A percentile compares a stretch with the other conserved stretches of the same genome.
phyloP scores from a whole-genome alignment of 2,329 filamentous ascomycete genomes.

The Colletotrichum shisoi region DNA sequence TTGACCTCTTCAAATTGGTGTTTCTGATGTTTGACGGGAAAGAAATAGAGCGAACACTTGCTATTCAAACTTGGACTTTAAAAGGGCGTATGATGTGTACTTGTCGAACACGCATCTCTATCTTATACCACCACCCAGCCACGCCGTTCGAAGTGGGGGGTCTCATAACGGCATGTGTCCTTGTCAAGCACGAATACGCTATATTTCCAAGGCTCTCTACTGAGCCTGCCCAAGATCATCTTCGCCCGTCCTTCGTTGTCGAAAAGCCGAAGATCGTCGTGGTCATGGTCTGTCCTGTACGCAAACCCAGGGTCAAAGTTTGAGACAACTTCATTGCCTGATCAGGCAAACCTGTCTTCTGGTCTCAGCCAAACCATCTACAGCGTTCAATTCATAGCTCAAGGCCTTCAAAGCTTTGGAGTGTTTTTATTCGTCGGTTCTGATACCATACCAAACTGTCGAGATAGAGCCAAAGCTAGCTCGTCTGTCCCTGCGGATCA shows the following conservation, averaged over 20 bases:
- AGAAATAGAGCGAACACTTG: no score
- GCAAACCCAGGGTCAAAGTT: not conserved
- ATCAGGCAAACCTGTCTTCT: not conserved
- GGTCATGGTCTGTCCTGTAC: not conserved
- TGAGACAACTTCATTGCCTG: not conserved
- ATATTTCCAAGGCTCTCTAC: not conserved
- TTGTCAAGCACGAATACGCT: constrained; percentile 12
- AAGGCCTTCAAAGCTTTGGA: no score
- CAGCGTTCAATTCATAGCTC: not conserved
- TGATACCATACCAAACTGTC: not conserved
- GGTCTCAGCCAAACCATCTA: not conserved
- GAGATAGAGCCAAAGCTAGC: not conserved
- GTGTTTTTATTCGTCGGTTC: not conserved
- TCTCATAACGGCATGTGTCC: not conserved
- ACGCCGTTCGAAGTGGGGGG: not conserved
- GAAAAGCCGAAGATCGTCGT: not conserved
- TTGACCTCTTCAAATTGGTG: no score
- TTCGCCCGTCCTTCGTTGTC: not conserved
- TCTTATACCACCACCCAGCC: not conserved
- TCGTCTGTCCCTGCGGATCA: not conserved
- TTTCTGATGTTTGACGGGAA: no score
- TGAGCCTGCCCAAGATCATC: not conserved
- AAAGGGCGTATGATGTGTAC: no score
- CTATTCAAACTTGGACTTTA: no score
- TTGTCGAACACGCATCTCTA: not conserved